Evolutionary conservation across 768 basidiomycete genomes (phyloP), one percentile per base, ranked within the genome.

Genomic region (Amanita polypyramis): DNA sequence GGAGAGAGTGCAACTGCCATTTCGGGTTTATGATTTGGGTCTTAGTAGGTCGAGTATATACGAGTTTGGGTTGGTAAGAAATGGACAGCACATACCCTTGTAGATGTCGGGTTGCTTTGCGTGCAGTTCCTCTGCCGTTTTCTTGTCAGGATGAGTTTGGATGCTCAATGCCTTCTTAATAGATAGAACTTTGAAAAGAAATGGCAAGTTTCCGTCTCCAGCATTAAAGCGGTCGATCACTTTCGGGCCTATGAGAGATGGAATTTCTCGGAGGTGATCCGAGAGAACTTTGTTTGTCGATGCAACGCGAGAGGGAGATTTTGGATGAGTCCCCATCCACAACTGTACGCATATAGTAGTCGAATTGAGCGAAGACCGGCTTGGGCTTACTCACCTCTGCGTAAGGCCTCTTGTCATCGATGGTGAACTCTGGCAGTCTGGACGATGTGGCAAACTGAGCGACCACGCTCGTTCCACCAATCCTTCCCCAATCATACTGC

Each of bases 271-370:
- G 52, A 99, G 73, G 59, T 87, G 65, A 15, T 78, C 68, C 2
- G 73, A 77, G 52, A 79, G 79, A 17, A 64, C 58, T 53, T 64
- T 63, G 27, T 66, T 65, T 8, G 67, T 60, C 2, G 58, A 59
- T 10, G 58, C 45, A 8, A 75, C 62, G 27, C 45, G 60, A 1
- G 76, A 76, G 14, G 78, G 75, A 12, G 76, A 73, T 9, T 69
- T 86, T 2, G 87, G 75, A 57, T 98, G 96, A 0, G 96, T 98
- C 8, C 96, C 96, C 95, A 98, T 98, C 96, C 96, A 99, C 37
- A 99, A 70, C 93, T 97, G 60, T 46, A 11, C 30, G 27, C 20
- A 32, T 44, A 55, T 34, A 53, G 58, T 34, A 53, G 58, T 37
- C 35, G 27, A 41, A 35, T 5, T 20, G 36, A 30, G 48, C 45